Conservation (phyloP, 441 rosid genomes). For the Rhodomyrtus psidioides region DNA sequence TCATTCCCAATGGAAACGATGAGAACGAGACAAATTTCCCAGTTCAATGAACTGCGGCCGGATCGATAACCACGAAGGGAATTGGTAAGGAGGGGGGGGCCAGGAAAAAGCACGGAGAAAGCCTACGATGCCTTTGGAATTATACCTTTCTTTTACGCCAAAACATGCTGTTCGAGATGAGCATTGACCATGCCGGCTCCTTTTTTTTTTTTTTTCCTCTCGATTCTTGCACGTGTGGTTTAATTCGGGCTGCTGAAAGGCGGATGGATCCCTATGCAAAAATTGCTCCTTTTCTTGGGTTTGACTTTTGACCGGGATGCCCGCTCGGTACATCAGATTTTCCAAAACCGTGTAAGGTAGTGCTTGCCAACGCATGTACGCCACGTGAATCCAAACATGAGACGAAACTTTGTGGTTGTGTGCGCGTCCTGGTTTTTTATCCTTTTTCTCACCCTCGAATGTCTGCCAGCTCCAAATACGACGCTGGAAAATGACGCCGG, state of each 20-base stretch:
- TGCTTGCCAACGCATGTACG: background rate
- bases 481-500: fast-evolving
- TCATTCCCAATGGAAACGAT: background rate
- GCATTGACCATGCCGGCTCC: constrained; percentile 8
- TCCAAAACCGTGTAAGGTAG: background rate
- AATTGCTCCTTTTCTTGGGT: background rate
- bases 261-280: background rate
- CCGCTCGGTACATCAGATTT: background rate
- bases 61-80: background rate
- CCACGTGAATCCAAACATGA: background rate
- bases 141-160: background rate
- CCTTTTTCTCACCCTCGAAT: background rate
- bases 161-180: background rate
- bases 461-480: fast-evolving
- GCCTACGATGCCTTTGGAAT: background rate
- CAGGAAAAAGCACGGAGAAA: background rate
- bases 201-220: too few relatives aligned
- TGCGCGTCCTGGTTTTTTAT: background rate
- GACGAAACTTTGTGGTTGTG: background rate
- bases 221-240: constrained; percentile 22
- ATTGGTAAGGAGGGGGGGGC: background rate
- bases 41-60: background rate
- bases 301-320: background rate
- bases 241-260: background rate
- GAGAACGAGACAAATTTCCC: background rate